Evolutionary conservation across 257 asterid genomes (phyloP), one percentile per base, ranked within the genome.

Genomic region (Marsdenia floribunda): DNA sequence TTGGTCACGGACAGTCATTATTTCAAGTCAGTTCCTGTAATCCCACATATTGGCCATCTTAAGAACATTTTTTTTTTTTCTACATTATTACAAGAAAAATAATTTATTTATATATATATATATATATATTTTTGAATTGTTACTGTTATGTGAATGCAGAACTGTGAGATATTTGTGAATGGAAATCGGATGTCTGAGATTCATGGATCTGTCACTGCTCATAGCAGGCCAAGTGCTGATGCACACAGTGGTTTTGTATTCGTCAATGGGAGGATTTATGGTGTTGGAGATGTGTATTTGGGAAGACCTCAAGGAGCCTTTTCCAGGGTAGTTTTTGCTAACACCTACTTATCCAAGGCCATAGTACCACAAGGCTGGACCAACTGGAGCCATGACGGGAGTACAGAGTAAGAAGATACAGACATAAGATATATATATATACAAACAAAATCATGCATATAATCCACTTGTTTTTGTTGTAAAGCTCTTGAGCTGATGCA

Each of bases 181-280:
- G 88, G 81, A 33, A 86, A 89, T 72, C 73, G 78, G 82, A 85
- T 78, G 37, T 57, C 58, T 11, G 90, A 85, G 44, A 76, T 92
- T 3, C 65, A 77, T 53, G 97, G 97, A 2, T 90, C 96, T 0
- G 83, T 93, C 19, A 82, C 98, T 7, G 96, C 96, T 8, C 90
- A 90, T 55, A 80, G 84, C 77, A 85, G 96, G 82, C 78, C 76
- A 44, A 87, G 87, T 54, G 80, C 73, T 0, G 76, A 80, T 16
- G 96, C 90, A 77, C 80, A 70, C 73, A 81, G 94, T 68, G 98
- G 98, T 0, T 88, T 93, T 71, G 93, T 89, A 60, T 93, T 93
- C 60, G 78, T 89, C 6, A 85, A 88, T 42, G 93, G 98, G 3
- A 89, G 47, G 64, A 88, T 93, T 1, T 93, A 86, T 76, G 98